Evolutionary conservation across 2,329 filamentous ascomycete genomes (phyloP).

Genomic region (Verticillium nonalfalfae): DNA sequence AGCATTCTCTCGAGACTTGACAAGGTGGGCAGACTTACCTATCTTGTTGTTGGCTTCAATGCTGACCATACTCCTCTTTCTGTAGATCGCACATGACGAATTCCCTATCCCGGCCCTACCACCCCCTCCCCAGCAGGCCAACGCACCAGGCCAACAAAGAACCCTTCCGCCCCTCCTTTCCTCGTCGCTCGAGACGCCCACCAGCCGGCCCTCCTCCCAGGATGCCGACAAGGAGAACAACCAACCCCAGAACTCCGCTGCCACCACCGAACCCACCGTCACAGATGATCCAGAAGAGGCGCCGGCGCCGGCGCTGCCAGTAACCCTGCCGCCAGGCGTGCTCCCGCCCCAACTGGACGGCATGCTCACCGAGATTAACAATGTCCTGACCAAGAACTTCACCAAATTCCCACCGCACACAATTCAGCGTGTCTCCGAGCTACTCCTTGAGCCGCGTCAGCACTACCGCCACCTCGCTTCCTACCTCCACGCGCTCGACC

Average conservation of each 20-base stretch:
- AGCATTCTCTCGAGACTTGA: slow-evolving; percentile 64
- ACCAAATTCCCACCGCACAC: slow-evolving; percentile 77
- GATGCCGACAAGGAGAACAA: slow-evolving; percentile 65
- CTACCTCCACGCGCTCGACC: slow-evolving; percentile 86
- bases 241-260: slow-evolving; percentile 29
- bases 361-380: slow-evolving; percentile 54
- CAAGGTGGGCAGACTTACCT: slow-evolving; percentile 50
- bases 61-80: too few relatives aligned
- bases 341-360: slow-evolving; percentile 59
- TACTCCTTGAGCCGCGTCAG: slow-evolving; percentile 66
- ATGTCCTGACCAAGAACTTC: slow-evolving; percentile 60
- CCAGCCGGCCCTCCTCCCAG: slow-evolving; percentile 36
- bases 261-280: slow-evolving; percentile 30
- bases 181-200: slow-evolving; percentile 30
- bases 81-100: slow-evolving; percentile 65
- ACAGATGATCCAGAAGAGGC: slow-evolving; percentile 19
- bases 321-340: slow-evolving; percentile 29
- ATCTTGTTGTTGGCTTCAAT: slow-evolving; percentile 8
- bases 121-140: slow-evolving; percentile 31
- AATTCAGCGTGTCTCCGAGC: slow-evolving; percentile 84
- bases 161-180: slow-evolving; percentile 32
- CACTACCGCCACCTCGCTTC: slow-evolving; percentile 79
- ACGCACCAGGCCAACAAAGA: slow-evolving; percentile 29
- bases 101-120: slow-evolving; percentile 66
- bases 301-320: slow-evolving; percentile 14